Percentiles rank a stretch among this genome's conserved stretches.
Conservation (phyloP, 805 yeast genomes). For the Phaffomyces opuntiae region DNA sequence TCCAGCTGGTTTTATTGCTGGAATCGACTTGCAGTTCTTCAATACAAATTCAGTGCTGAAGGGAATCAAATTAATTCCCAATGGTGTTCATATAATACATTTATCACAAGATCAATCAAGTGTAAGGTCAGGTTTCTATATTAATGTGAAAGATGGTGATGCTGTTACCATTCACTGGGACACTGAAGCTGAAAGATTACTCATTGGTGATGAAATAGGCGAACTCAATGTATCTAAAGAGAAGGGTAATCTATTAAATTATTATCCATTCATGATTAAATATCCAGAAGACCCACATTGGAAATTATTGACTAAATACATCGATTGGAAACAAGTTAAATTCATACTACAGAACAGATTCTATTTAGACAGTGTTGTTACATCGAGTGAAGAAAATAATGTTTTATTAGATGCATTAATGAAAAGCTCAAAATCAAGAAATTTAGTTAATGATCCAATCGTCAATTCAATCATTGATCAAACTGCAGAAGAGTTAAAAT, state of each 20-base stretch:
- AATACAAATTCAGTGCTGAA: constrained; percentile 30
- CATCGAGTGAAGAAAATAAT: constrained; percentile 44
- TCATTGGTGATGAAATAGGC: constrained; percentile 25
- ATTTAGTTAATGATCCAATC: constrained; percentile 25
- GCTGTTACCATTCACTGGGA: constrained; percentile 34
- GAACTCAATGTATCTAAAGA: constrained; percentile 25
- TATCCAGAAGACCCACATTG: constrained; percentile 31
- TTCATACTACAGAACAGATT: constrained; percentile 21
- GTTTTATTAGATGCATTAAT: constrained; percentile 32
- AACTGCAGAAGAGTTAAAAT: constrained; percentile 30
- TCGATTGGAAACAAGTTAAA: constrained; percentile 23
- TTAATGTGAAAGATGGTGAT: constrained; percentile 28
- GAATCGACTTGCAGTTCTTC: constrained; percentile 46
- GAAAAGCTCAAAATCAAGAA: constrained; percentile 22
- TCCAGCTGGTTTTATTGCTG: constrained; percentile 32
- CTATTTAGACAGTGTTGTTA: constrained; percentile 35
- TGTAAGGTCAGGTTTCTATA: constrained; percentile 34
- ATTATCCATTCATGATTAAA: constrained; percentile 33
- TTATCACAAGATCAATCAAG: constrained; percentile 33
- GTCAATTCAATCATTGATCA: constrained; percentile 28
- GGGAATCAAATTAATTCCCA: constrained; percentile 46
- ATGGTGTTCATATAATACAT: constrained; percentile 51
- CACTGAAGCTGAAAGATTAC: constrained; percentile 25
- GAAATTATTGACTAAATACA: constrained; percentile 17
- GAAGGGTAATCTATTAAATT: constrained; percentile 23